Percentiles rank a stretch among this genome's conserved stretches.
phyloP scores from a whole-genome alignment of 345 rosid genomes.

The Salix suchowensis region DNA sequence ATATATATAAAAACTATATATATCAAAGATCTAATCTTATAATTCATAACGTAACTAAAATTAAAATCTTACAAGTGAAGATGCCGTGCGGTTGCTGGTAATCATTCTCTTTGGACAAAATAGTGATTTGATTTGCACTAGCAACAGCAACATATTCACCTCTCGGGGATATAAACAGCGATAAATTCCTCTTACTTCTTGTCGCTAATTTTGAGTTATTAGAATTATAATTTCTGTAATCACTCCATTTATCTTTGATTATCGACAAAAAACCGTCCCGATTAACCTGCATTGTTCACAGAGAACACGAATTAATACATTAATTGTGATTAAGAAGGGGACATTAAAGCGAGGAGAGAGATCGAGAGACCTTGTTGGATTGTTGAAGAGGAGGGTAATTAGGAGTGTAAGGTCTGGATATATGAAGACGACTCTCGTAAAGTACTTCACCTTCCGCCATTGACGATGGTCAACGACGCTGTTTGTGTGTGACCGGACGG shows the following conservation, averaged over 20 bases:
- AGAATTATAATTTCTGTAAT: slow-evolving; percentile 30
- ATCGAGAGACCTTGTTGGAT: slow-evolving; percentile 33
- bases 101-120: slow-evolving; percentile 68
- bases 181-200: slow-evolving; percentile 35
- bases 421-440: slow-evolving; percentile 67
- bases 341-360: not conserved
- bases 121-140: slow-evolving; percentile 60
- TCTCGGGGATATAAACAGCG: slow-evolving; percentile 63
- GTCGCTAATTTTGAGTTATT: slow-evolving; percentile 15
- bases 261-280: slow-evolving; percentile 17
- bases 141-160: slow-evolving; percentile 85
- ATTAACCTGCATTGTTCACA: slow-evolving; percentile 34
- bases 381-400: slow-evolving; percentile 63
- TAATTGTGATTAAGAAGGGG: not conserved
- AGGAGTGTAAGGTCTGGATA: slow-evolving; percentile 52
- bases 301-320: not conserved
- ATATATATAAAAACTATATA: not conserved
- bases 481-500: not conserved
- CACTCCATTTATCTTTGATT: slow-evolving; percentile 63
- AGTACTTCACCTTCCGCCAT: slow-evolving; percentile 35
- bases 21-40: not conserved
- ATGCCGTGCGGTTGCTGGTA: slow-evolving; percentile 59
- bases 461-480: not conserved
- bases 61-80: slow-evolving; percentile 50
- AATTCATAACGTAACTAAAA: not conserved